These are phyloP conservation scores for Podospora pseudocomata DNA, from an alignment of 495 filamentous ascomycete genomes.

Conservation along the genomic window DNA sequence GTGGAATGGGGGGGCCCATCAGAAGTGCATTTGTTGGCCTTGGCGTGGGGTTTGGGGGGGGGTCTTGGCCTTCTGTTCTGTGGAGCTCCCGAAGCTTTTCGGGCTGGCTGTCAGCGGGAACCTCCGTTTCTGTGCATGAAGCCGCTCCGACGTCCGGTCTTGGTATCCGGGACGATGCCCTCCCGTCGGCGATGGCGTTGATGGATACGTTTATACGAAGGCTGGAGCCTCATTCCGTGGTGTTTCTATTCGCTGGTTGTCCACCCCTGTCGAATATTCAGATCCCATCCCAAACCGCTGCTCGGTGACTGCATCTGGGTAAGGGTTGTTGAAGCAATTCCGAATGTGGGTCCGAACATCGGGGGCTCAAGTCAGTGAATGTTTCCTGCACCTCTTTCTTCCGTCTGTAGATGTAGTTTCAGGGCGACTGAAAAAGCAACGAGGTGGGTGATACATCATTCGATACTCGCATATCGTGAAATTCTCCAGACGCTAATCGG, in stretches of 20 bases:
- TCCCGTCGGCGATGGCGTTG: not conserved
- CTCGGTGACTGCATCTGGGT: not conserved
- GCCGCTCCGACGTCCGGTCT: not conserved
- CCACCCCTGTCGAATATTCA: not conserved
- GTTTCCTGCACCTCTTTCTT: too few species aligned
- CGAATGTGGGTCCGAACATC: not conserved
- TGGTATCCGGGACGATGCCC: not conserved
- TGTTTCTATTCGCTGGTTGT: not conserved
- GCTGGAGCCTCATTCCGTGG: not conserved
- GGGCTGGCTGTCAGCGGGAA: constrained; percentile 7
- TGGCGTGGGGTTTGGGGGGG: constrained; percentile 12
- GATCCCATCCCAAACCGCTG: not conserved
- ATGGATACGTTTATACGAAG: not conserved
- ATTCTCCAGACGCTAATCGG: too few species aligned
- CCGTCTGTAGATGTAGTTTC: not conserved
- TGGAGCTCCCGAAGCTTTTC: constrained; percentile 16
- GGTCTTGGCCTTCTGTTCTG: not conserved
- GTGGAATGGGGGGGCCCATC: not conserved
- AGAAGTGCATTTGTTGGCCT: not conserved
- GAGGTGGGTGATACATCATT: not conserved
- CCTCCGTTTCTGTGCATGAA: constrained; percentile 11
- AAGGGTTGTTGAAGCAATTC: not conserved
- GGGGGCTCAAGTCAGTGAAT: not conserved
- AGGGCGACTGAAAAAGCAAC: not conserved
- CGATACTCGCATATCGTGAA: not conserved